Conservation (phyloP, 768 basidiomycete species). For the Auricularia heimuer region DNA sequence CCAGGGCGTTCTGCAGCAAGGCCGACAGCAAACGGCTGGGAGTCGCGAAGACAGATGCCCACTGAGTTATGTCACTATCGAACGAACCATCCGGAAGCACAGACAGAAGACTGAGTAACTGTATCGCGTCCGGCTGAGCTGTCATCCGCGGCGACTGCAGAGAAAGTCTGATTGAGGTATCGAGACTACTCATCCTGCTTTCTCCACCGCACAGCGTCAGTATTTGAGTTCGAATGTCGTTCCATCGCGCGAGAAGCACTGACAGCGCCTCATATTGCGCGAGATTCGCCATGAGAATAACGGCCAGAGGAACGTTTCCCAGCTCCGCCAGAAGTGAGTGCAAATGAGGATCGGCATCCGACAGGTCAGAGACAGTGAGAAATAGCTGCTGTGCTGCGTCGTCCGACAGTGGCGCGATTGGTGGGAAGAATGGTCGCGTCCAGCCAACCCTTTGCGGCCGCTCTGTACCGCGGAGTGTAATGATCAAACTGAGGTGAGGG, state of each 20-base stretch:
- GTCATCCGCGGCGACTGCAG: background rate
- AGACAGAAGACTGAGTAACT: background rate
- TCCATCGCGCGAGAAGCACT: background rate
- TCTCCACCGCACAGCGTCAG: background rate
- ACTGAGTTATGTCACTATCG: conserved; percentile 9
- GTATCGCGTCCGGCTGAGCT: background rate
- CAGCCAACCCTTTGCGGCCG: background rate
- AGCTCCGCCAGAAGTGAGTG: background rate
- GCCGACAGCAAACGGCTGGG: conserved; percentile 2
- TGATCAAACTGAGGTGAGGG: background rate
- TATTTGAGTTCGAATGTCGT: background rate
- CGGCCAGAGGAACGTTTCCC: background rate
- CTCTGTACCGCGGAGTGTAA: background rate
- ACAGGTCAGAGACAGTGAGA: background rate
- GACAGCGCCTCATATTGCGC: background rate
- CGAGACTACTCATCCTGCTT: background rate
- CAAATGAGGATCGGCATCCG: background rate
- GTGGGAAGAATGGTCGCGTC: background rate
- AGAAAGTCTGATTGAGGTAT: background rate
- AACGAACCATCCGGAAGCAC: background rate
- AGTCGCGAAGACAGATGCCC: conserved; percentile 10
- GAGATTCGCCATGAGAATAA: background rate
- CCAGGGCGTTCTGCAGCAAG: conserved; percentile 13
- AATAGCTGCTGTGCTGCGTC: background rate
- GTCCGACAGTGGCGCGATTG: background rate